Conservation (phyloP, 2,329 filamentous ascomycete genomes). For the Penicillium sp. region DNA sequence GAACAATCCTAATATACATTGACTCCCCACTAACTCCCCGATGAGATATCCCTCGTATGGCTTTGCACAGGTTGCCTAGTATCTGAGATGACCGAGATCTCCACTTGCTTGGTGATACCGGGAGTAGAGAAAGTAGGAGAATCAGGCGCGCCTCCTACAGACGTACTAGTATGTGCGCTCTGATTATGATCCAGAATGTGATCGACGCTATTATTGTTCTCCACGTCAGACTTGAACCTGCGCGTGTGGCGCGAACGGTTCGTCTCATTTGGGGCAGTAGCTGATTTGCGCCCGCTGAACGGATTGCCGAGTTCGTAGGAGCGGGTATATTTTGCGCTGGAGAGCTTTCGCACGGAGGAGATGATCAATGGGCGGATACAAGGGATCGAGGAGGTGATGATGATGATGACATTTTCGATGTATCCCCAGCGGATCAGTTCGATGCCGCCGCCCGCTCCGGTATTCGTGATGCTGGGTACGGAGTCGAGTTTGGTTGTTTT, state of each 20-base stretch:
- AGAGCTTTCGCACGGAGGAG: conserved; percentile 30
- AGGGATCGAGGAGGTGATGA: conserved; percentile 31
- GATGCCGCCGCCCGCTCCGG: conserved; percentile 21
- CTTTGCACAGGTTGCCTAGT: neutral
- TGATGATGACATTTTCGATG: conserved; percentile 28
- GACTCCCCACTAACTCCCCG: neutral
- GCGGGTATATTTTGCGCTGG: conserved; percentile 21
- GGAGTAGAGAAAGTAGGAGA: conserved; percentile 7
- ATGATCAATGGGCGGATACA: conserved; percentile 30
- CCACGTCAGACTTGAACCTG: conserved; percentile 12
- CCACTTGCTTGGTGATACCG: conserved; percentile 30
- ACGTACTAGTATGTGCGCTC: conserved; percentile 8
- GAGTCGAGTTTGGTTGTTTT: conserved; percentile 27
- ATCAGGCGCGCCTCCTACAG: conserved; percentile 6
- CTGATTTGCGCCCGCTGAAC: conserved; percentile 18
- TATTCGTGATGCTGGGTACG: conserved; percentile 27
- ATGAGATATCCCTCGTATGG: neutral
- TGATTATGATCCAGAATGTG: conserved; percentile 20
- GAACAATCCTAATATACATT: neutral
- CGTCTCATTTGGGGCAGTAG: conserved; percentile 10
- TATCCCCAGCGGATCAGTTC: conserved; percentile 31
- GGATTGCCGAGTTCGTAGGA: conserved; percentile 29
- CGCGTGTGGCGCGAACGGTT: conserved; percentile 14
- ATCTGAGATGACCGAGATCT: conserved; percentile 22
- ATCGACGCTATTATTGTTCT: conserved; percentile 26